A percentile compares a stretch with the other conserved stretches of the same genome.
These are phyloP conservation scores for Endotrypanum monterogeii DNA, from an alignment of 208 protist genomes.

Conservation along the genomic window DNA sequence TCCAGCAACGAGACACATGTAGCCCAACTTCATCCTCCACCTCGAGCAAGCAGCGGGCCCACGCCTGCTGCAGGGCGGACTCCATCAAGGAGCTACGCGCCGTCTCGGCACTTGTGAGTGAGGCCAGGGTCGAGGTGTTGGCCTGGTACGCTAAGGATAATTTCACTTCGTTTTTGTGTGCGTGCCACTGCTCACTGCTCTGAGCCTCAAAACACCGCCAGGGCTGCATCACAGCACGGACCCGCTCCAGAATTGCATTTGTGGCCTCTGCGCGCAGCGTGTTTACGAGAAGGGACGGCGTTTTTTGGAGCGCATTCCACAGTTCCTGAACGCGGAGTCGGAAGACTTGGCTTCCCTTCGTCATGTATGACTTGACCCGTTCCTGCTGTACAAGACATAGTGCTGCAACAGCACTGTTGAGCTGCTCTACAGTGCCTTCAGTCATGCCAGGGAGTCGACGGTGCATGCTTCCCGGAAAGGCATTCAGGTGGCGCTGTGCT, in stretches of 20 bases:
- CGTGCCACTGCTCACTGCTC: constrained; percentile 45
- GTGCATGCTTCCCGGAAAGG: constrained; percentile 43
- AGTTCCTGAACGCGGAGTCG: constrained; percentile 72
- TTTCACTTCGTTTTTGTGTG: constrained; percentile 56
- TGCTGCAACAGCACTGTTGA: constrained; percentile 32
- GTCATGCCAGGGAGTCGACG: constrained; percentile 54
- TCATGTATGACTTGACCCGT: constrained; percentile 42
- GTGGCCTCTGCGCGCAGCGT: constrained; percentile 47
- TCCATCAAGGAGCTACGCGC: constrained; percentile 41
- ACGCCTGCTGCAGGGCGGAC: constrained; percentile 46
- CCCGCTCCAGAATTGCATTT: constrained; percentile 45
- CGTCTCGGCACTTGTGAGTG: constrained; percentile 52
- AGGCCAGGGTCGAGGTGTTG: constrained; percentile 38
- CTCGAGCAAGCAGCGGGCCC: constrained; percentile 65
- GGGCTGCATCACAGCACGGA: constrained; percentile 50
- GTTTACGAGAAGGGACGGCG: constrained; percentile 51
- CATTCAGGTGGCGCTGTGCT: constrained; percentile 45
- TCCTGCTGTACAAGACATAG: constrained; percentile 55
- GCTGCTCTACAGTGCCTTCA: constrained; percentile 41
- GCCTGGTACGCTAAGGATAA: constrained; percentile 57
- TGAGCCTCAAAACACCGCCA: constrained; percentile 57
- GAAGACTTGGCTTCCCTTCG: constrained; percentile 44
- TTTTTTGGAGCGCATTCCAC: constrained; percentile 45
- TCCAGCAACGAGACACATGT: constrained; percentile 62
- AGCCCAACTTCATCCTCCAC: constrained; percentile 75